These are phyloP conservation scores for Arachnomyces sp. DNA, from an alignment of 2,329 filamentous ascomycete species.

Conservation along the genomic window DNA sequence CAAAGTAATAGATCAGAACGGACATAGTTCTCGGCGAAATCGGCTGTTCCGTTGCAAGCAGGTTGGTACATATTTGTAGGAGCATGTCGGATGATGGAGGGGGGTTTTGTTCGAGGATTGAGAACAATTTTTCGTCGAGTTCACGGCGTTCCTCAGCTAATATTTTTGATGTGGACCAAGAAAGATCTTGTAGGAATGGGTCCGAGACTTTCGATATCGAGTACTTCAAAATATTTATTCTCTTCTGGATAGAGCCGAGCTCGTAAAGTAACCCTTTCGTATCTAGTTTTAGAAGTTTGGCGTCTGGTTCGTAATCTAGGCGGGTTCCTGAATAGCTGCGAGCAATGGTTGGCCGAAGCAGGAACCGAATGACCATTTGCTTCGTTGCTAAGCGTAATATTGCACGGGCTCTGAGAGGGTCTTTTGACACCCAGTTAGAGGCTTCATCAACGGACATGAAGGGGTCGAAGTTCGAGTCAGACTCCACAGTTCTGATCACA, in stretches of 20 bases:
- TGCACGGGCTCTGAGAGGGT: slow-evolving; percentile 26
- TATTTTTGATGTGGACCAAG: slow-evolving; percentile 8
- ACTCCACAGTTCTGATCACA: slow-evolving; percentile 9
- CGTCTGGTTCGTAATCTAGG: slow-evolving; percentile 24
- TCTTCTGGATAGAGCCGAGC: slow-evolving; percentile 23
- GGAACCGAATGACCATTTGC: slow-evolving; percentile 31
- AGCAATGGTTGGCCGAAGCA: slow-evolving; percentile 31
- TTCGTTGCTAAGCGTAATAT: slow-evolving; percentile 32
- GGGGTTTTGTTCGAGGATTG: too few relatives aligned
- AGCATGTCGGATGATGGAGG: slow-evolving; percentile 29
- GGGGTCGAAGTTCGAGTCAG: slow-evolving; percentile 13
- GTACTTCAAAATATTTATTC: slow-evolving; percentile 25
- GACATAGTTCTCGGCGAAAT: slow-evolving; percentile 27
- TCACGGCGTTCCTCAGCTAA: slow-evolving; percentile 23
- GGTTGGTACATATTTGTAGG: slow-evolving; percentile 26
- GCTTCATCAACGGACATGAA: slow-evolving; percentile 16
- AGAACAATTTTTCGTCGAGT: slow-evolving; percentile 21
- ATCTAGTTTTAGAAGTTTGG: slow-evolving; percentile 21
- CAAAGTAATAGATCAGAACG: slow-evolving; percentile 30
- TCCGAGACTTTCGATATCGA: slow-evolving; percentile 4
- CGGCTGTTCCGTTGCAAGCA: slow-evolving; percentile 28
- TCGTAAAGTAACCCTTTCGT: slow-evolving; percentile 25
- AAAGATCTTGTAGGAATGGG: too few relatives aligned
- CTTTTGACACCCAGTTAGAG: slow-evolving; percentile 22
- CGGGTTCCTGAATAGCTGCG: slow-evolving; percentile 29